A percentile compares a stretch with the other conserved stretches of the same genome.
Conservation (phyloP, 129 eudicot species). For the Saposhnikovia divaricata region DNA sequence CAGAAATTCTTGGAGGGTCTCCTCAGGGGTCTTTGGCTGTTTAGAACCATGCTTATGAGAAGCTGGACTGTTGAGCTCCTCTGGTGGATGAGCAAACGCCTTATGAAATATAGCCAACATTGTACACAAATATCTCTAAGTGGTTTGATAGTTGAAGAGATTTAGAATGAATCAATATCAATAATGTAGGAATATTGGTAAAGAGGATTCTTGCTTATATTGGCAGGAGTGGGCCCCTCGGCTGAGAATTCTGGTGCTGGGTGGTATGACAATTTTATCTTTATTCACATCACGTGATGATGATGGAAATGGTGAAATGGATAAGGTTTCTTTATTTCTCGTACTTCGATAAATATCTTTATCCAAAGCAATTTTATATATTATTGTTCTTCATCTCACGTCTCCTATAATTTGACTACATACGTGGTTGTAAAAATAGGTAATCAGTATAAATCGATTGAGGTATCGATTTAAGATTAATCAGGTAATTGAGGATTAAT, state of each 20-base stretch:
- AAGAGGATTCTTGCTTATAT: constrained; percentile 4
- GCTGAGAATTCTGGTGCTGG: background rate
- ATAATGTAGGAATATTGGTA: background rate
- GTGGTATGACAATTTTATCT: constrained; percentile 13
- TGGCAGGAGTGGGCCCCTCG: background rate
- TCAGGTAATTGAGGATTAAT: no score
- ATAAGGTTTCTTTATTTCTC: constrained; percentile 34
- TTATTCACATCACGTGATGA: constrained; percentile 8
- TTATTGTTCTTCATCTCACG: background rate
- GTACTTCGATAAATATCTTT: constrained; percentile 13
- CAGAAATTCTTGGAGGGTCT: constrained; percentile 53
- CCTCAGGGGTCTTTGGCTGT: constrained; percentile 54
- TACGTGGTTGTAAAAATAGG: no score
- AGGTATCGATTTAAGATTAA: no score
- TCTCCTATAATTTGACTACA: background rate
- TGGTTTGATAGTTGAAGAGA: background rate
- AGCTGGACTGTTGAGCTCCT: constrained; percentile 76
- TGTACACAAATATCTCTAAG: no score
- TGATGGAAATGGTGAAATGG: constrained; percentile 9
- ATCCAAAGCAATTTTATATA: background rate
- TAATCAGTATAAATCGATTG: no score
- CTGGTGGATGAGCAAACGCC: constrained; percentile 90
- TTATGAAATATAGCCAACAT: constrained; percentile 92
- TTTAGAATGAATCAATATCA: background rate
- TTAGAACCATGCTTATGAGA: constrained; percentile 18